Evolutionary conservation across 2,329 filamentous ascomycete species (phyloP).

Genomic region (Claviceps capensis): DNA sequence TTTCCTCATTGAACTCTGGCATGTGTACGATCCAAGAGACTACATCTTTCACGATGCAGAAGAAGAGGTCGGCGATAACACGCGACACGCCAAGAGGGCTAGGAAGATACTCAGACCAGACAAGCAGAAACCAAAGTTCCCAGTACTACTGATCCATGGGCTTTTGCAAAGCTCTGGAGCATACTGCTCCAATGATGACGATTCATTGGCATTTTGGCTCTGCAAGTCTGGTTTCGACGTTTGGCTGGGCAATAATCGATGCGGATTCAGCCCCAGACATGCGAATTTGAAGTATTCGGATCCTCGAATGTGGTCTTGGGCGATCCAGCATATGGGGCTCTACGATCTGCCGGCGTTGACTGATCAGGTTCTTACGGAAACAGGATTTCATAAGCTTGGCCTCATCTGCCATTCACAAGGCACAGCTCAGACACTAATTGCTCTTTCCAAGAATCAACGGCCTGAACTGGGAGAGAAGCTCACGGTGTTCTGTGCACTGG

Average conservation of each 20-base stretch:
- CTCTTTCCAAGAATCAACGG: conserved; percentile 77
- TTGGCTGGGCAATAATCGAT: conserved; percentile 90
- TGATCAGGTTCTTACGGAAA: conserved; percentile 67
- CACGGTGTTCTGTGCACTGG: conserved; percentile 80
- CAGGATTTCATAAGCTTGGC: conserved; percentile 69
- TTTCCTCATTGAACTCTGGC: conserved; percentile 80
- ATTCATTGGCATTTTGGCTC: conserved; percentile 80
- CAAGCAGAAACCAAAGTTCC: conserved; percentile 49
- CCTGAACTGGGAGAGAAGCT: conserved; percentile 73
- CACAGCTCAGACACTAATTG: conserved; percentile 77
- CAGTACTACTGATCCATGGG: conserved; percentile 77
- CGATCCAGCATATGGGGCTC: conserved; percentile 85
- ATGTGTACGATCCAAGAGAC: conserved; percentile 73
- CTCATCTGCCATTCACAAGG: conserved; percentile 84
- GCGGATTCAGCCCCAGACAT: conserved; percentile 71
- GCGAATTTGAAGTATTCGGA: conserved; percentile 56
- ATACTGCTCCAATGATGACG: conserved; percentile 81
- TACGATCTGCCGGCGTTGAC: conserved; percentile 74
- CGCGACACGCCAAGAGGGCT: conserved; percentile 13
- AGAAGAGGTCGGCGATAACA: background rate
- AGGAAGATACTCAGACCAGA: conserved; percentile 25
- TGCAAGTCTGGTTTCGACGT: conserved; percentile 89
- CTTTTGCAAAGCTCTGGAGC: conserved; percentile 78
- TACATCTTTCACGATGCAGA: conserved; percentile 29
- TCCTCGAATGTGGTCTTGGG: conserved; percentile 94